phyloP scores from a whole-genome alignment of 2,329 filamentous ascomycete genomes.

The Penicillium occitanis region DNA sequence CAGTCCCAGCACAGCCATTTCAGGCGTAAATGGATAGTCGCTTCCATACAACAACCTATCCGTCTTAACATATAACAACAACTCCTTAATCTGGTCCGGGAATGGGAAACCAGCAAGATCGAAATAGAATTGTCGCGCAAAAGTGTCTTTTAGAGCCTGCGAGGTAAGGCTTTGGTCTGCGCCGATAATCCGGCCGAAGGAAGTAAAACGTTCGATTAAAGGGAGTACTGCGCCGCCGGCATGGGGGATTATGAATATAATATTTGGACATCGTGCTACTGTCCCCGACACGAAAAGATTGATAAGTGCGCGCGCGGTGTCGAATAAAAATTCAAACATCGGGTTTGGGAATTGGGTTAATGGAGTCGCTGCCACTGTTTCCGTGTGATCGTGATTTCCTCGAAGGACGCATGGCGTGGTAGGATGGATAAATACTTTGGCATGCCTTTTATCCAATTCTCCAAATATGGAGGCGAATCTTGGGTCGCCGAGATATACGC shows the following conservation, averaged over 20 bases:
- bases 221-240: slow-evolving; percentile 36
- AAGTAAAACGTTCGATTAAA: slow-evolving; percentile 26
- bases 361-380: slow-evolving; percentile 25
- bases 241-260: slow-evolving; percentile 29
- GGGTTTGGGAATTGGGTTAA: slow-evolving; percentile 24
- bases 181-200: slow-evolving; percentile 22
- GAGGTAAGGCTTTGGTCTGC: slow-evolving; percentile 20
- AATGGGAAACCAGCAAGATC: slow-evolving; percentile 56
- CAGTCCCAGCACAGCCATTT: slow-evolving; percentile 31
- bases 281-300: slow-evolving; percentile 29
- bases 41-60: slow-evolving; percentile 54
- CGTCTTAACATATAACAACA: slow-evolving; percentile 46
- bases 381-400: not conserved
- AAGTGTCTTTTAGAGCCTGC: slow-evolving; percentile 9
- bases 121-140: slow-evolving; percentile 50
- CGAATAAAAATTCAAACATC: slow-evolving; percentile 33
- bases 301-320: slow-evolving; percentile 29
- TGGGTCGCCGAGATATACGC: slow-evolving; percentile 53
- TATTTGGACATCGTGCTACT: slow-evolving; percentile 25
- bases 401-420: slow-evolving; percentile 32
- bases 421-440: slow-evolving; percentile 57
- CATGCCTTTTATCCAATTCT: slow-evolving; percentile 48
- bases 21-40: slow-evolving; percentile 54
- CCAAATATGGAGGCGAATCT: slow-evolving; percentile 50
- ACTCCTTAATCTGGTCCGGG: slow-evolving; percentile 50